Evolutionary conservation across 495 filamentous ascomycete genomes (phyloP), one percentile per base, ranked within the genome.

Genomic region (Podospora pseudoanserina): DNA sequence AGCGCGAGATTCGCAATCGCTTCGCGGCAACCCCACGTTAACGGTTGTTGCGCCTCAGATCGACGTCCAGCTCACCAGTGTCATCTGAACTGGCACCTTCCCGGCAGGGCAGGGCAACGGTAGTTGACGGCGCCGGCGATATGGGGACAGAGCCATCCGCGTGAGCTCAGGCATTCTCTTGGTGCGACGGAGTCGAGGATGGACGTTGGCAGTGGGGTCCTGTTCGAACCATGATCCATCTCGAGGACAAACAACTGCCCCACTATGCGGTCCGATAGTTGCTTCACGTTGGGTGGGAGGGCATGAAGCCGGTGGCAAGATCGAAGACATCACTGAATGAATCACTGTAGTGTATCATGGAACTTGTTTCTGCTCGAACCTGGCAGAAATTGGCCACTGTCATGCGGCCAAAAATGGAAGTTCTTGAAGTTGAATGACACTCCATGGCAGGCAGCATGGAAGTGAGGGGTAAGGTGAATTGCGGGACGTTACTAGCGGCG

Each of bases 231-330:
- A 39, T 7, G 39, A 13, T 49, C 39, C 9, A 3, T 32, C 39
- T 13, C 39, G 2, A 49, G 7, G 9, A 49, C 39, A 49, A 49
- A 49, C 11, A 9, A 15, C 44, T 58, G 19, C 59, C 55, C 44
- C 66, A 63, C 60, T 16, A 2, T 4, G 49, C 39, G 32, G 23
- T 58, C 39, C 3, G 65, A 54, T 59, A 44, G 19, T 20, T 60
- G 61, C 18, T 58, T 65, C 61, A 63, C 7, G 20, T 6, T 19
- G 9, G 13, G n/a, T 2, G 2, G 28, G 26, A 62, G 28, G 26
- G 61, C 61, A 64, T 64, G 56, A 60, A 60, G 54, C 28, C 55
- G 28, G 66, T 68, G 67, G 67, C 61, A 53, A 68, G 27, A 19
- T 19, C 18, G 23, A 26, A 58, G 55, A n/a, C 27, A 18, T 62